Conservation (phyloP, 2,329 filamentous ascomycete species). For the Aspergillus ruber region DNA sequence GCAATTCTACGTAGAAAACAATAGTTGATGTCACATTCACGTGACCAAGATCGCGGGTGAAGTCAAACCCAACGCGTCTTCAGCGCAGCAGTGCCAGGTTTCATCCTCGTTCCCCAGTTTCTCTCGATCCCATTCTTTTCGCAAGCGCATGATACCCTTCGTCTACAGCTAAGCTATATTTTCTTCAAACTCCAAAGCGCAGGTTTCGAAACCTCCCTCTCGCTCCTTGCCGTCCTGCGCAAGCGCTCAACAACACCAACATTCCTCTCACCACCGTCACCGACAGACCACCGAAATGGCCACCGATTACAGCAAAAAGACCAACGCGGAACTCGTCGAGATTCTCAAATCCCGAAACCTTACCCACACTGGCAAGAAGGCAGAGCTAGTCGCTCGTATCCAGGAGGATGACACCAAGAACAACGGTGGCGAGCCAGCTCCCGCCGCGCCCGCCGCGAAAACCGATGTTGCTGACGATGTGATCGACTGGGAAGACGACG, state of each 20-base stretch:
- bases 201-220: not conserved
- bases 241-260: not conserved
- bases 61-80: conserved; percentile 1
- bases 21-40: not conserved
- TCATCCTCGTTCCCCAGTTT: not conserved
- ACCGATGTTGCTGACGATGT: conserved; percentile 34
- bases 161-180: not conserved
- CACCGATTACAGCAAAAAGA: conserved; percentile 45
- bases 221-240: not conserved
- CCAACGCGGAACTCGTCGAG: conserved; percentile 44
- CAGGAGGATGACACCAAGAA: conserved; percentile 37
- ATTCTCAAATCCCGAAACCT: conserved; percentile 45
- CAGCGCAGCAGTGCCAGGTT: not conserved
- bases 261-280: not conserved
- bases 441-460: conserved; percentile 19
- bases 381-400: conserved; percentile 43
- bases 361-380: conserved; percentile 45
- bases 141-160: not conserved
- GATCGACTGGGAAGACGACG: conserved; percentile 42
- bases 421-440: conserved; percentile 13
- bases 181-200: not conserved
- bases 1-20: no score
- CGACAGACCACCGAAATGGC: conserved; percentile 23
- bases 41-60: not conserved
- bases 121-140: not conserved